Evolutionary conservation across 2,329 filamentous ascomycete genomes (phyloP), one percentile per base, ranked within the genome.

Genomic region (Aspergillus pseudoviridinutans): DNA sequence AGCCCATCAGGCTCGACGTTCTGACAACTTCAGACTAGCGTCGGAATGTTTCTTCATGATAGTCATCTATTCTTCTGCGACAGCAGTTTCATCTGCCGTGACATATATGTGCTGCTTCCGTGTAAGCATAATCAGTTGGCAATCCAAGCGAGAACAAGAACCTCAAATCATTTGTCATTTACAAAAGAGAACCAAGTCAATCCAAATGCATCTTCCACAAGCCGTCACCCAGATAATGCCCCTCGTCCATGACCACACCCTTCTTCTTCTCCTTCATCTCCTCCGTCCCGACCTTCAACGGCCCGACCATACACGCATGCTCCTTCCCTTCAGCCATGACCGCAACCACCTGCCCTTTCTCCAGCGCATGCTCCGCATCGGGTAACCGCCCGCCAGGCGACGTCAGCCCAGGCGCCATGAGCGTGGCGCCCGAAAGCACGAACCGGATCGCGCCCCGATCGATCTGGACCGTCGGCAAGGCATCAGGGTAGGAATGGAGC

Each of bases 401-500:
- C 28, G 94, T 99, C 66, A 99, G 76, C 0, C 94, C 94, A 0
- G 94, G 94, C 1, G 92, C 93, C 94, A 99, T 99, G 61, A 99
- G 87, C 14, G 93, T 91, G 0, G 94, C 94, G 49, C 94, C 94
- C 1, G 87, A 90, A 1, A 99, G 84, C 27, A 99, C 93, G 78
- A 99, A 99, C 60, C 94, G 90, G 70, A 99, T 97, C 4, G 94
- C 94, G 61, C 94, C 94, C 51, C 94, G 86, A 76, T 99, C 94
- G 74, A 97, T 96, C 58, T 92, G 88, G 57, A 99, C 82, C 53
- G 85, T 88, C 20, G 90, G 87, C 74, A 99, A 93, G 58, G 86
- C 89, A 65, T 86, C 80, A 9, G 94, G 94, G 79, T 93, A 97
- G 66, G 88, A 85, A 81, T 99, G 94, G 41, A 99, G 86, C 68